Base-by-base conservation (phyloP, 169 alveolate genomes). In the Cryptosporidium bovis region DNA sequence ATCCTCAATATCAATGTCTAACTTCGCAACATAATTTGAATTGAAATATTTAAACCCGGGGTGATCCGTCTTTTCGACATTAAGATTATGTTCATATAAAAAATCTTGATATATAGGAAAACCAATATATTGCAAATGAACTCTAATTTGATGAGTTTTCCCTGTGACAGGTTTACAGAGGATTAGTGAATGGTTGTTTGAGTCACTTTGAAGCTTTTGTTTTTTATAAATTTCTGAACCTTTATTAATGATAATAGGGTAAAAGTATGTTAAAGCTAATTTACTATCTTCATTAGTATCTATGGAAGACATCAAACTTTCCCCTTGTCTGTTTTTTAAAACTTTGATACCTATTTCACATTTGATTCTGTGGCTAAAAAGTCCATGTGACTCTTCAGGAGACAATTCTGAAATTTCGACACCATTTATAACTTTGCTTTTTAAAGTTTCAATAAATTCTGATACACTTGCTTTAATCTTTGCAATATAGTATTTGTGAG, bases 131-230 rank as follows among this genome's bases (percentile, higher is more conserved):
- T 93, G 90, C 50, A 97, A 92, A 92, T 98, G 99, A n/a, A 98
- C 98, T 89, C 99, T 93, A 16, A 98, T 98, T 91, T 98, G 97
- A 87, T 98, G 99, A 3, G 99, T 98, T 66, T 99, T 92, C 51
- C 99, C 99, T 0, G 99, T 97, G 66, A 96, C 92, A 4, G 99
- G 99, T 46, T 93, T 93, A 67, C 99, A 95, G 68, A 95, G 91
- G 2, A 96, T 87, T 12, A 97, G 94, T 13, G 98, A 94, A 92
- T 97, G 12, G 4, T 53, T 13, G 10, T 29, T 83, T 36, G 82
- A 89, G 34, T 46, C 71, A 1, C 62, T 34, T 12, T 31, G 31
- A 16, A 83, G 56, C 29, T 53, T 53, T 20, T 53, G 20, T n/a
- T 16, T 53, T 53, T 53, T 53, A 5, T 5, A 53, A n/a, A 20